Conservation (phyloP, 2,329 filamentous ascomycete species). For the Plectosphaerella sp. region DNA sequence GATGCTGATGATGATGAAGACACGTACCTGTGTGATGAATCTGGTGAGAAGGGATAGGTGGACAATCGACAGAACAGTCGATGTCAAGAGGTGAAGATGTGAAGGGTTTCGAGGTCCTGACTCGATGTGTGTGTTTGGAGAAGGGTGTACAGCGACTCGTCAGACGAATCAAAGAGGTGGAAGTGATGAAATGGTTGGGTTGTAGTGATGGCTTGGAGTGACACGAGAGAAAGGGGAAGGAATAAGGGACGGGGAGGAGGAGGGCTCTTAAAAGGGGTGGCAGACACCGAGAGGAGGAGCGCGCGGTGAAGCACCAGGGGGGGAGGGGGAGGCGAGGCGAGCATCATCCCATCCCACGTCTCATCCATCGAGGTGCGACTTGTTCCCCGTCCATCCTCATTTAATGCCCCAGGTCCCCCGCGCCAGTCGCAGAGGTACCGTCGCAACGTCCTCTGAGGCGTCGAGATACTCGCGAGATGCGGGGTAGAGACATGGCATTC, state of each 20-base stretch:
- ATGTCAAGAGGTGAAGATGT: neutral
- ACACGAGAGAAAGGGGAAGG: neutral
- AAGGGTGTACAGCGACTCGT: neutral
- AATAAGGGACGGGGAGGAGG: neutral
- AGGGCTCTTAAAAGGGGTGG: neutral
- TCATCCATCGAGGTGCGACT: neutral
- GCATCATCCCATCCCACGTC: neutral
- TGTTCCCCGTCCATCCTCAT: too few species aligned
- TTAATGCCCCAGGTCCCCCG: neutral
- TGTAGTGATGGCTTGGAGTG: conserved; percentile 3
- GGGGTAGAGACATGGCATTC: neutral
- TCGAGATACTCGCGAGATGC: neutral
- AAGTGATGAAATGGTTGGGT: neutral
- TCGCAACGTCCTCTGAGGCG: neutral
- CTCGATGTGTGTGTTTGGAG: conserved; percentile 8
- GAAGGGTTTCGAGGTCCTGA: neutral
- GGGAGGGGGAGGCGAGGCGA: neutral
- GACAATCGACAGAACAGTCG: neutral
- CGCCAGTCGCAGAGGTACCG: neutral
- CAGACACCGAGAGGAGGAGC: too few species aligned
- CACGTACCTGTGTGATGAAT: neutral
- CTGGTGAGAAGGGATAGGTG: neutral
- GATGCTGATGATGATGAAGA: neutral
- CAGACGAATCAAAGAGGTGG: neutral
- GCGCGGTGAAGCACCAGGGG: neutral